A percentile compares a stretch with the other conserved stretches of the same genome.
Evolutionary conservation across 371 early-diverging fungal genomes (phyloP).

Genomic region (Choanephora cucurbitarum): DNA sequence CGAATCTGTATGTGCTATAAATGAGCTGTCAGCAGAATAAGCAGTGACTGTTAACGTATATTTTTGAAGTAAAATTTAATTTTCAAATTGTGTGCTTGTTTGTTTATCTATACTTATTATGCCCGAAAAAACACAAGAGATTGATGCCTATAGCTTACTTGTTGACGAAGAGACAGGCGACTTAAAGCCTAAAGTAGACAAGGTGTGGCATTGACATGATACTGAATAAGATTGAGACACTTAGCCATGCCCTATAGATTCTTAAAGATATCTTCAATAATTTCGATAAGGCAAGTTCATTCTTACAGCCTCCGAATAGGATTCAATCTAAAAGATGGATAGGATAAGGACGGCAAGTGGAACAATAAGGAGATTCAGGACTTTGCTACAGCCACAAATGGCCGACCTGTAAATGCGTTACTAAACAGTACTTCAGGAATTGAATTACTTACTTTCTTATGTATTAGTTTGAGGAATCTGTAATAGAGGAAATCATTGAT

Average conservation of each 20-base stretch:
- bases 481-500: constrained; percentile 61
- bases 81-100: too few species aligned
- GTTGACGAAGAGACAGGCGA: constrained; percentile 26
- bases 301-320: too few species aligned
- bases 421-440: background rate
- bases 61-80: too few species aligned
- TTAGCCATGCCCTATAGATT: too few species aligned
- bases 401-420: constrained; percentile 66
- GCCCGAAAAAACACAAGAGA: background rate
- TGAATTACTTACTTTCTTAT: background rate
- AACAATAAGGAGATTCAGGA: constrained; percentile 63
- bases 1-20: too few species aligned
- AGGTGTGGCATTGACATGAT: constrained; percentile 16
- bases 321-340: background rate
- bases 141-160: constrained; percentile 15
- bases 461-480: constrained; percentile 68
- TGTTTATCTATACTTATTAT: too few species aligned
- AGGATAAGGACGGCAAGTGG: constrained; percentile 65
- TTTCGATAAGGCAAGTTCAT: constrained; percentile 57
- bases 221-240: too few species aligned
- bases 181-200: constrained; percentile 27
- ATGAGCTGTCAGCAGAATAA: too few species aligned
- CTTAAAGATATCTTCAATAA: constrained; percentile 63
- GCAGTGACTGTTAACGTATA: too few species aligned
- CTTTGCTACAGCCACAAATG: constrained; percentile 75